Percentiles rank a stretch among this genome's conserved stretches.
Conservation (phyloP, 2,329 filamentous ascomycete species). For the Amylocarpus encephaloides region DNA sequence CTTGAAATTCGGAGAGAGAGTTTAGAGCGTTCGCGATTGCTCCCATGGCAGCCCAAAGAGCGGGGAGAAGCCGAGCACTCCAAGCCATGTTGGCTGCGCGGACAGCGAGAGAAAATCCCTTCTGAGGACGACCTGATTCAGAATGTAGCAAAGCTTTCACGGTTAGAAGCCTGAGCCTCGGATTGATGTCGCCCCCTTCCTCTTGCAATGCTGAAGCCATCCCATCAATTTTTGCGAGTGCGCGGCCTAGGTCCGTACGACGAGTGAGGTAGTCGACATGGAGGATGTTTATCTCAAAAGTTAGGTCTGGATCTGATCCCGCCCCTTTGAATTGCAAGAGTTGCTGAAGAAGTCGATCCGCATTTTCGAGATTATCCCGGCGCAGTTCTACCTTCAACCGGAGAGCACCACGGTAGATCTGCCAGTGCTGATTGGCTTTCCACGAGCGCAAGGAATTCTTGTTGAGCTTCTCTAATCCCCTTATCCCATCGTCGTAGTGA, state of each 20-base stretch:
- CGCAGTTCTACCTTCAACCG: constrained; percentile 58
- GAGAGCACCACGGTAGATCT: constrained; percentile 60
- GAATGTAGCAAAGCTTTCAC: constrained; percentile 56
- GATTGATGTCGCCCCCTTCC: constrained; percentile 53
- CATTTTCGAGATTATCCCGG: constrained; percentile 48
- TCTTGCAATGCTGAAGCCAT: constrained; percentile 45
- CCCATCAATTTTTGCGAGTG: constrained; percentile 48
- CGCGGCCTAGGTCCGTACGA: constrained; percentile 44
- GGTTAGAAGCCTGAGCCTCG: constrained; percentile 54
- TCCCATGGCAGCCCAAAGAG: constrained; percentile 55
- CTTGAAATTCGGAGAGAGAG: constrained; percentile 52
- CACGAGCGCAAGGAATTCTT: constrained; percentile 60
- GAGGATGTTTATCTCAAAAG: constrained; percentile 51
- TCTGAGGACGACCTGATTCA: constrained; percentile 52
- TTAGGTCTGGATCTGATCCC: constrained; percentile 51
- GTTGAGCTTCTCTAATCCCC: constrained; percentile 53
- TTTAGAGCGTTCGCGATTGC: constrained; percentile 52
- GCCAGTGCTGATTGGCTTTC: constrained; percentile 70
- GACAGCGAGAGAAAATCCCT: constrained; percentile 60
- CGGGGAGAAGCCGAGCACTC: constrained; percentile 50
- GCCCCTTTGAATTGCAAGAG: constrained; percentile 37
- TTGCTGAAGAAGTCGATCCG: constrained; percentile 50
- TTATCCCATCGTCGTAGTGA: constrained; percentile 61
- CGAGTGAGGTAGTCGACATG: constrained; percentile 54
- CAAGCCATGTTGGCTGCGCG: constrained; percentile 58